A percentile compares a stretch with the other conserved stretches of the same genome.
Conservation (phyloP, 768 basidiomycete species). For the Hygrocybe punicea region DNA sequence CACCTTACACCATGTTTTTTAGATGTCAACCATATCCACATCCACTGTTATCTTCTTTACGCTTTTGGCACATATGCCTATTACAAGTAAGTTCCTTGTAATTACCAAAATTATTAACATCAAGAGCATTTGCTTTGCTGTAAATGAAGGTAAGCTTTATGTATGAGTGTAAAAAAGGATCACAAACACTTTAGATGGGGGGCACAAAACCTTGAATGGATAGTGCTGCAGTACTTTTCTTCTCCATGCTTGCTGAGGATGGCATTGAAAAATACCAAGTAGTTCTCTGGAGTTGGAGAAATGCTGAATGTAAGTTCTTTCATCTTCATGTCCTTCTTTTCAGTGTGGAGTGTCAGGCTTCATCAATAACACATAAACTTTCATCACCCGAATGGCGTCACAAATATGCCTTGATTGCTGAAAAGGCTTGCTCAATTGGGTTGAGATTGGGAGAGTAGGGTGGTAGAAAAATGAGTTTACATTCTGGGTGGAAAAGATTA, state of each 20-base stretch:
- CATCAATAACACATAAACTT: conserved; percentile 5
- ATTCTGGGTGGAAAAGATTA: conserved; percentile 1
- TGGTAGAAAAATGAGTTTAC: conserved; percentile 20
- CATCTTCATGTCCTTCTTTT: conserved; percentile 11
- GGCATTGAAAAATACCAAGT: conserved; percentile 4
- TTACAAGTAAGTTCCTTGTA: conserved; percentile 10
- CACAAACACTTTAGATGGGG: neutral
- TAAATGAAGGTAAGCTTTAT: neutral
- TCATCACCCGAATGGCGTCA: conserved; percentile 13
- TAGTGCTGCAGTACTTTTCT: conserved; percentile 8
- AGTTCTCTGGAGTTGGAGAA: neutral
- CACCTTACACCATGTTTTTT: neutral
- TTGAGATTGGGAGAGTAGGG: conserved; percentile 30
- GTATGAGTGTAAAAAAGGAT: too few relatives aligned
- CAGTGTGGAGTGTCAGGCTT: conserved; percentile 3
- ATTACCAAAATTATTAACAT: conserved; percentile 14
- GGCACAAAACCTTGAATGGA: conserved; percentile 9
- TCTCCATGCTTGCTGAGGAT: conserved; percentile 14
- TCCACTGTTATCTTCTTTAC: conserved; percentile 13
- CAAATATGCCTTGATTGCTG: conserved; percentile 18
- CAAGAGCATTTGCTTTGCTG: conserved; percentile 21
- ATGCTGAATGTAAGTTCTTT: conserved; percentile 8
- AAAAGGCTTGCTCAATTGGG: conserved; percentile 29
- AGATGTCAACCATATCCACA: conserved; percentile 5
- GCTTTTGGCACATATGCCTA: conserved; percentile 3